phyloP scores from a whole-genome alignment of 2,329 filamentous ascomycete species.

The Botrytis pseudocinerea region DNA sequence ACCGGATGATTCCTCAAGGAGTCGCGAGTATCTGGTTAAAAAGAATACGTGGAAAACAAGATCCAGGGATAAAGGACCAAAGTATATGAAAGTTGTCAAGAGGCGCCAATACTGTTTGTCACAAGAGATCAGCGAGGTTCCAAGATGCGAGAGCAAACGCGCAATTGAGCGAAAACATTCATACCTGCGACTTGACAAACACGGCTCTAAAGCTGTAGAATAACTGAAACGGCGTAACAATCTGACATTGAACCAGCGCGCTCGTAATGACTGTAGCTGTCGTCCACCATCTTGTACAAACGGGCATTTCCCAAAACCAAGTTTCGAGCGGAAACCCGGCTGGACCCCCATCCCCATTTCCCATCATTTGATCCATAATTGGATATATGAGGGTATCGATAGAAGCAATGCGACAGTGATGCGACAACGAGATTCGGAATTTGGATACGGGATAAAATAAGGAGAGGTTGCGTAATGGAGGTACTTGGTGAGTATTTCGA shows the following conservation, averaged over 20 bases:
- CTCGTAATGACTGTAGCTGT: conserved; percentile 86
- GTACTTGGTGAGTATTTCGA: background rate
- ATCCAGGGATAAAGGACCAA: conserved; percentile 90
- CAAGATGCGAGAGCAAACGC: conserved; percentile 2
- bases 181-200: conserved; percentile 86
- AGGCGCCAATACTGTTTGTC: conserved; percentile 88
- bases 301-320: conserved; percentile 99
- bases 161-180: conserved; percentile 33
- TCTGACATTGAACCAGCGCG: conserved; percentile 86
- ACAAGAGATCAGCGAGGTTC: background rate
- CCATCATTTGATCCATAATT: conserved; percentile 42
- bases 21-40: conserved; percentile 90
- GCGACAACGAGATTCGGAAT: conserved; percentile 1
- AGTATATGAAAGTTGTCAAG: conserved; percentile 96
- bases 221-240: conserved; percentile 89
- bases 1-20: conserved; percentile 92
- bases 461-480: background rate
- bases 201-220: conserved; percentile 96
- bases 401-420: conserved; percentile 5
- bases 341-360: conserved; percentile 48
- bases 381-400: background rate
- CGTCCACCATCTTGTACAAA: conserved; percentile 96
- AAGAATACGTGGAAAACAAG: conserved; percentile 98
- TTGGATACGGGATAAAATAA: background rate
- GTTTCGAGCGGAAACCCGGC: conserved; percentile 80